phyloP scores from a whole-genome alignment of 306 rosid genomes.

The Argentina anserina region DNA sequence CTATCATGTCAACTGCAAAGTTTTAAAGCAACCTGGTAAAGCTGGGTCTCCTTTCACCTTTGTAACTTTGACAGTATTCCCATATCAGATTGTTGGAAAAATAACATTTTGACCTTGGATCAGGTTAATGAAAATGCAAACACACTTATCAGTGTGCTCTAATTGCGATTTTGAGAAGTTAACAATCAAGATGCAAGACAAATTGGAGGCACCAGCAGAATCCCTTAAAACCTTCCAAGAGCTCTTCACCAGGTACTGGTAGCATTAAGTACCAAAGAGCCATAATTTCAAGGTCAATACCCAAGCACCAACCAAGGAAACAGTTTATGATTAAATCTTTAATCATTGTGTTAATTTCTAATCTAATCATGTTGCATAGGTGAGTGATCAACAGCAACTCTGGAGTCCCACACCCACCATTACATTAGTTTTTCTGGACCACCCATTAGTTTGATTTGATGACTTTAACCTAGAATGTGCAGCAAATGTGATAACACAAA shows the following conservation, averaged over 20 bases:
- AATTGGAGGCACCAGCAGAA: not conserved
- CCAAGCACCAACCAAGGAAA: not conserved
- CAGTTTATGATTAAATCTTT: not conserved
- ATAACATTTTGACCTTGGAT: not conserved
- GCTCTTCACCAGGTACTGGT: not conserved
- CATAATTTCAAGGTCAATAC: not conserved
- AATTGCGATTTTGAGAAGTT: not conserved
- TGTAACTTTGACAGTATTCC: not conserved
- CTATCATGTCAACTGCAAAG: slow-evolving; percentile 3
- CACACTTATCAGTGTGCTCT: not conserved
- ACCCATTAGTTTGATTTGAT: not conserved
- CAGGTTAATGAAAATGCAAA: not conserved
- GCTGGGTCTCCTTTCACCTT: not conserved
- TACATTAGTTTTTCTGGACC: not conserved
- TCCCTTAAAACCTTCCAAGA: not conserved
- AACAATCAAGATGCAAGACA: not conserved
- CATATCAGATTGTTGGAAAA: not conserved
- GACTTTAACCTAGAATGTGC: not conserved
- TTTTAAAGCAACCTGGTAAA: not conserved
- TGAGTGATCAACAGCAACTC: not conserved
- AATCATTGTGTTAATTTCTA: not conserved
- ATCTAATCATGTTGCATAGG: not conserved
- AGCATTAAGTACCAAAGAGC: not conserved
- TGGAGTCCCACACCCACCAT: not conserved
- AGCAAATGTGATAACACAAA: not conserved